Percentiles rank a stretch among this genome's conserved stretches.
Evolutionary conservation across 2,329 filamentous ascomycete genomes (phyloP).

Genomic region (Xylariaceae sp.): DNA sequence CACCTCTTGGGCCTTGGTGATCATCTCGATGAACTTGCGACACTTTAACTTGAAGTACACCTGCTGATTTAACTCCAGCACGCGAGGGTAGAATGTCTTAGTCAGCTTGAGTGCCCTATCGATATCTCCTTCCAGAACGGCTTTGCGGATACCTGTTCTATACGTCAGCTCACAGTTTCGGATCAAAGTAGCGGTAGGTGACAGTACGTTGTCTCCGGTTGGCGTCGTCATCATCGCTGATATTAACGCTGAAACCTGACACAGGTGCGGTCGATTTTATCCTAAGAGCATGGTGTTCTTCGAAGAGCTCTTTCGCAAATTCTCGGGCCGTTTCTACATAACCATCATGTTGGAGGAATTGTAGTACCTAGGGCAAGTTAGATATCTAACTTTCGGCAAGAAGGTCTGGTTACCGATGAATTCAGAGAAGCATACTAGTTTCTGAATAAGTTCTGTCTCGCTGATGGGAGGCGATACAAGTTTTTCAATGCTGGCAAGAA

Average conservation of each 20-base stretch:
- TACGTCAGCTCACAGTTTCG: constrained; percentile 7
- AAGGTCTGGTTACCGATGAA: too few species aligned
- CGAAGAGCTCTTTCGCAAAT: constrained; percentile 76
- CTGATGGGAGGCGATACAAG: constrained; percentile 58
- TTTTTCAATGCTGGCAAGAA: constrained; percentile 44
- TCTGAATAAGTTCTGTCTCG: constrained; percentile 77
- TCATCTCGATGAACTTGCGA: constrained; percentile 94
- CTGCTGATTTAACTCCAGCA: constrained; percentile 74
- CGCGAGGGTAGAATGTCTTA: constrained; percentile 70
- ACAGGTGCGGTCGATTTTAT: constrained; percentile 51
- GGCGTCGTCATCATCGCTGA: constrained; percentile 87
- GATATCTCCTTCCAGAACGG: constrained; percentile 88
- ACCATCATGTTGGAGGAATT: constrained; percentile 91
- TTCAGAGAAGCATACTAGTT: constrained; percentile 52
- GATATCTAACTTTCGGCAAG: neutral
- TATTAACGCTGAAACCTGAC: constrained; percentile 62
- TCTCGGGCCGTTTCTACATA: constrained; percentile 90
- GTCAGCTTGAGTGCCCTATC: constrained; percentile 85
- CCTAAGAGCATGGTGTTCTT: constrained; percentile 67
- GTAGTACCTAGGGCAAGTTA: constrained; percentile 51
- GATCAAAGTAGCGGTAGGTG: neutral
- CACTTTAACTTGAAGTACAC: constrained; percentile 87
- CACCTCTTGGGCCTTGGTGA: constrained; percentile 67
- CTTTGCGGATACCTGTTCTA: constrained; percentile 73
- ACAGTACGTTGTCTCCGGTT: constrained; percentile 75